Base-by-base conservation (phyloP, 345 rosid species). In the Melaleuca alternifolia region DNA sequence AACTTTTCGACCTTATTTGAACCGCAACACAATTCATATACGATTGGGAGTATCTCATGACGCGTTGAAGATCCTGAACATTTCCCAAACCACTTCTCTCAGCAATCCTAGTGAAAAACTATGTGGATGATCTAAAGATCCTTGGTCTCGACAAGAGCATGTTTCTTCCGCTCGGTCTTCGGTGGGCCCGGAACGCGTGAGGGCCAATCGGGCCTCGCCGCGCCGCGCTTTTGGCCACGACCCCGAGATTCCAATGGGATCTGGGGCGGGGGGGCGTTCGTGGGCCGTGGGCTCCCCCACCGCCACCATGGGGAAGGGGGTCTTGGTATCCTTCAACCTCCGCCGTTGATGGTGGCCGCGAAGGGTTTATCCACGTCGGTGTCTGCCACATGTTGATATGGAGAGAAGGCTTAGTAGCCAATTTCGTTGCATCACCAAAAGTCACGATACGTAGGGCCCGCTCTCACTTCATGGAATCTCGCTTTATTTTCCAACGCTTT, bases 301-400 rank as follows among this genome's bases (percentile, higher is more conserved):
- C 41, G 46, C 48, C 79, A 71, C 33, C 24, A 71, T 71, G 79
- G 79, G 79, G 79, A 11, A 23, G 83, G 15, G 87, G 59, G 83
- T 50, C 52, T 37, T 81, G 79, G 79, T 71, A 46, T 71, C 79
- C 24, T 71, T 33, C 79, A 76, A 85, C 59, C 62, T 50, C 83
- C 20, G 50, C 87, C 87, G 87, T 85, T 14, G 87, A 85, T 65
- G 87, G 87, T 85, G 87, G 86, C 16, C 24, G 82, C 46, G 5
- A 33, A 18, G 82, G 46, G 6, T 13, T 28, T 54, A 37, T 41
- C 9, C 7, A 26, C 8, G 24, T 85, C 54, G 56, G 62, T 85
- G 84, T 76, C 87, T 14, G 87, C 87, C 87, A 85, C 87, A 62
- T 33, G 84, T 51, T 44, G 10, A 21, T 12, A 12, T 24, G 37